A percentile compares a stretch with the other conserved stretches of the same genome.
Evolutionary conservation across 2,329 filamentous ascomycete species (phyloP).

Genomic region (Penicillium sp.): DNA sequence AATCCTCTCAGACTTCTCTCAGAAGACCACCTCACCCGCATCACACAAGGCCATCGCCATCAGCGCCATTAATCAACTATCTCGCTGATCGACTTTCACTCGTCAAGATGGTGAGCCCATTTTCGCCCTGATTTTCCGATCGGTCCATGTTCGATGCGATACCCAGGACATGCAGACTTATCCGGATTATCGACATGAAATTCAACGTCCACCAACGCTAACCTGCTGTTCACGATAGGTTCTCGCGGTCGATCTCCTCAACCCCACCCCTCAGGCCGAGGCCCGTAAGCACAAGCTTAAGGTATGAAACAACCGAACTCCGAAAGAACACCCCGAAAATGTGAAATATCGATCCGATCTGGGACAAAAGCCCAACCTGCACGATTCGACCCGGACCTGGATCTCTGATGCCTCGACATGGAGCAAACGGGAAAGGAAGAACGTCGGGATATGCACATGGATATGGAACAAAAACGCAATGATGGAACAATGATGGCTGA

Average conservation of each 20-base stretch:
- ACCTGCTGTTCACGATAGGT: constrained; percentile 60
- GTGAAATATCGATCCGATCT: constrained; percentile 7
- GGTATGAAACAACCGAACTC: constrained; percentile 58
- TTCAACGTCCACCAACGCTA: constrained; percentile 18
- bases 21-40: constrained; percentile 36
- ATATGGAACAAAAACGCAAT: background rate
- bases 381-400: constrained; percentile 7
- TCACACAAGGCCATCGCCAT: constrained; percentile 43
- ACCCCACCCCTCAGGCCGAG: constrained; percentile 96
- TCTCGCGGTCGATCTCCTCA: constrained; percentile 99
- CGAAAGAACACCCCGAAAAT: constrained; percentile 10
- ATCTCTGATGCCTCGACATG: constrained; percentile 4
- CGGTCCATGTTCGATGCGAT: constrained; percentile 10
- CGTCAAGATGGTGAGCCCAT: constrained; percentile 45
- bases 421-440: constrained; percentile 2
- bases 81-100: constrained; percentile 44
- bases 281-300: constrained; percentile 99
- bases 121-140: constrained; percentile 15
- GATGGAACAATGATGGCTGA: constrained; percentile 8
- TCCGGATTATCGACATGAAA: constrained; percentile 3
- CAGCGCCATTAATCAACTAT: constrained; percentile 40
- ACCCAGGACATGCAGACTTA: background rate
- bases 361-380: constrained; percentile 4
- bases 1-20: constrained; percentile 38
- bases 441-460: constrained; percentile 1